phyloP scores from a whole-genome alignment of 352 stramenopile genomes.

The Globisporangium polare region DNA sequence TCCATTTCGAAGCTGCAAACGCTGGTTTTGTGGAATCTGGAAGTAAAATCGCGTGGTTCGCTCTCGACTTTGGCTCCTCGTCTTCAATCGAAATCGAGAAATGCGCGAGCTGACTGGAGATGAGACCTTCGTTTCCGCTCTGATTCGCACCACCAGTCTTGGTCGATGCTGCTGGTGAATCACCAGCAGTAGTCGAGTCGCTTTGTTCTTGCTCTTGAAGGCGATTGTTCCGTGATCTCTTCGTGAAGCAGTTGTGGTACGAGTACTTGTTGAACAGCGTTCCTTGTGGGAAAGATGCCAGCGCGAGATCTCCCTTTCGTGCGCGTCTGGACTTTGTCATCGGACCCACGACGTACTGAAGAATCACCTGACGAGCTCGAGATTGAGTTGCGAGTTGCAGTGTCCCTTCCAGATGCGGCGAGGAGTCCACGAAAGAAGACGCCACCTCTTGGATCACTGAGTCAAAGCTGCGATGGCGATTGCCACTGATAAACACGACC shows the following conservation, averaged over 20 bases:
- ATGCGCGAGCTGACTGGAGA: slow-evolving; percentile 7
- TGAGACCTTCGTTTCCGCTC: neutral
- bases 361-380: slow-evolving; percentile 12
- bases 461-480: slow-evolving; percentile 28
- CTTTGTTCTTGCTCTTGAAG: neutral
- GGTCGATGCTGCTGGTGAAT: neutral
- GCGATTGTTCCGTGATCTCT: neutral
- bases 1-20: neutral
- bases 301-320: neutral
- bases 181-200: neutral
- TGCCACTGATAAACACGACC: slow-evolving; percentile 36
- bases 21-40: neutral
- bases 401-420: neutral
- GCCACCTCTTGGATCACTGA: slow-evolving; percentile 29
- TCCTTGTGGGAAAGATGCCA: slow-evolving; percentile 20
- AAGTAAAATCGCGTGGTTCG: neutral
- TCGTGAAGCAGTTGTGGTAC: slow-evolving; percentile 27
- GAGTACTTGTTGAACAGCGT: slow-evolving; percentile 27
- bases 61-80: neutral
- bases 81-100: slow-evolving; percentile 6
- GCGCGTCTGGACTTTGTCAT: neutral
- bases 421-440: slow-evolving; percentile 2
- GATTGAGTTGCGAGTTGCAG: neutral
- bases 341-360: slow-evolving; percentile 29
- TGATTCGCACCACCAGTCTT: neutral